Evolutionary conservation across 2,329 filamentous ascomycete genomes (phyloP), one percentile per base, ranked within the genome.

Genomic region (Botrytis fabae): DNA sequence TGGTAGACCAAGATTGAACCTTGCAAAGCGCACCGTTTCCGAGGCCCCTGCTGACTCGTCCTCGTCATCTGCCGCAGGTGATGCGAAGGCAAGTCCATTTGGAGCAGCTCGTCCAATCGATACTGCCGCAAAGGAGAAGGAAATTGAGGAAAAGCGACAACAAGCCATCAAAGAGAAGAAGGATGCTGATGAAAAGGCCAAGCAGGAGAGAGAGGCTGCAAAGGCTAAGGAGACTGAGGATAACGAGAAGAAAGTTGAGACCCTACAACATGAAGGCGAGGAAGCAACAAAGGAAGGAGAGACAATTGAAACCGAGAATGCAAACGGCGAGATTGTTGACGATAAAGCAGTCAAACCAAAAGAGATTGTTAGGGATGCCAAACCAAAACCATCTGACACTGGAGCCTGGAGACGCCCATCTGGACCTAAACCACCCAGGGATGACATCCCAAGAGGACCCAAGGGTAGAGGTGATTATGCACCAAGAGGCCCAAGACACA

Each of bases 61-160:
- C 48, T 84, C 87, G 5, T 81, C 90, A 38, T 85, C 90, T 66
- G 51, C 71, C 18, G 82, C 85, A 16, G 80, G 83, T n/a, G 92
- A 96, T 79, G 85, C 93, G 60, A 98, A 98, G 86, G 88, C 94
- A 40, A 98, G 92, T 82, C 94, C 94, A 59, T 99, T 99, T 81
- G 96, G 96, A 79, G 95, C 93, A 75, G 96, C 96, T 73, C 91
- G 92, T 75, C 96, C 96, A 72, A 97, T 98, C 78, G 95, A 99
- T 83, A 98, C 95, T 64, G 93, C 93, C 63, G 89, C 94, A 22
- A 91, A 93, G 77, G 95, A 98, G 85, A 92, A 91, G 79, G 91
- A 97, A 82, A 90, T 99, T 73, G 95, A 97, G 80, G 94, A 97
- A 84, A 97, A 94, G 87, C 89, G 92, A 77, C 86, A 92, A 79